Evolutionary conservation across 495 filamentous ascomycete species (phyloP).

Genomic region (Parathielavia appendiculata): DNA sequence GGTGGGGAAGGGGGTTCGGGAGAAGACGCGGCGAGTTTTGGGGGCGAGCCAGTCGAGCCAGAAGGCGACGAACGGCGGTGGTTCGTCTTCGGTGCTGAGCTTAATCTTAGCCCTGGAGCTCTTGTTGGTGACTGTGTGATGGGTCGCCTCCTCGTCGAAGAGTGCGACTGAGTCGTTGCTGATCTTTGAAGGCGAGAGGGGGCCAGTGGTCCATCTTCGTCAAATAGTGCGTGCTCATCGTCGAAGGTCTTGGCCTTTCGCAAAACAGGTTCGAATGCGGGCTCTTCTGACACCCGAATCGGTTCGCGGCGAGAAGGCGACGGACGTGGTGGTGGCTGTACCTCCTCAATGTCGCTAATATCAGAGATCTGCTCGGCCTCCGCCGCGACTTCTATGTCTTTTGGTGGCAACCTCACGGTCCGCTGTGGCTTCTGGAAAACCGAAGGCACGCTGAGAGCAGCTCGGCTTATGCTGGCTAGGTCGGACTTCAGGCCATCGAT

Average conservation of each 20-base stretch:
- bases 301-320: conserved; percentile 20
- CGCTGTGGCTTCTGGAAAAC: conserved; percentile 28
- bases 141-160: conserved; percentile 3
- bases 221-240: conserved; percentile 6
- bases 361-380: conserved; percentile 40
- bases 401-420: conserved; percentile 11
- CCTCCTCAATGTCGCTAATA: conserved; percentile 42
- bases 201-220: conserved; percentile 4
- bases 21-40: neutral
- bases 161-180: conserved; percentile 18
- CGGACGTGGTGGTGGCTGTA: conserved; percentile 18
- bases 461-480: conserved; percentile 29
- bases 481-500: conserved; percentile 40
- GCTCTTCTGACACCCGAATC: conserved; percentile 14
- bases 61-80: conserved; percentile 14
- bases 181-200: conserved; percentile 21
- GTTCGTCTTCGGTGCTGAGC: conserved; percentile 14
- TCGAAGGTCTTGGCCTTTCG: conserved; percentile 21
- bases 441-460: conserved; percentile 7
- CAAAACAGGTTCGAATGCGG: conserved; percentile 18
- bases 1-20: conserved; percentile 18
- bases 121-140: conserved; percentile 5
- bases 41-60: conserved; percentile 1
- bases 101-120: conserved; percentile 13
- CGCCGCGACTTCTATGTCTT: conserved; percentile 7